A percentile compares a stretch with the other conserved stretches of the same genome.
These are phyloP conservation scores for Auriscalpium vulgare DNA, from an alignment of 768 basidiomycete genomes.

Conservation along the genomic window DNA sequence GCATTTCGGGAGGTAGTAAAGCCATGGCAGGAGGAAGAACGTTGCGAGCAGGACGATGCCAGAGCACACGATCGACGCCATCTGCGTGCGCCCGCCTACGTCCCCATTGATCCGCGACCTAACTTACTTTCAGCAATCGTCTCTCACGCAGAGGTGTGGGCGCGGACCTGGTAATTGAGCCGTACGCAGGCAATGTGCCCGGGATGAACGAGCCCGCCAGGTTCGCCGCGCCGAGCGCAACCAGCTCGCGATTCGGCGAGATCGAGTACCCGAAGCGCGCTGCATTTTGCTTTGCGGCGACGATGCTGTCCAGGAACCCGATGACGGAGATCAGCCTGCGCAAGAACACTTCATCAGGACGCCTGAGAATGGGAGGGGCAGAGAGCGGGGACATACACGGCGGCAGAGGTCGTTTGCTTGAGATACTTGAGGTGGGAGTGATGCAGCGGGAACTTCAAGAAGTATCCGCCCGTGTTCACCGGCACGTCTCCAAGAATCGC, in stretches of 20 bases:
- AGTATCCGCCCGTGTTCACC: slow-evolving; percentile 48
- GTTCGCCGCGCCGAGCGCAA: slow-evolving; percentile 85
- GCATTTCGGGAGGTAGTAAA: slow-evolving; percentile 85
- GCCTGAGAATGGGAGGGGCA: background rate
- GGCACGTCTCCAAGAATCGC: slow-evolving; percentile 77
- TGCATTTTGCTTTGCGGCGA: slow-evolving; percentile 89
- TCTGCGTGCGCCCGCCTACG: slow-evolving; percentile 82
- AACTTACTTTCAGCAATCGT: background rate
- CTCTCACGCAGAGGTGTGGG: background rate
- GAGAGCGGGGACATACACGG: slow-evolving; percentile 42
- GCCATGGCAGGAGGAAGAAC: slow-evolving; percentile 80
- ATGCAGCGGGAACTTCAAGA: slow-evolving; percentile 69
- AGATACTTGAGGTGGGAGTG: slow-evolving; percentile 54
- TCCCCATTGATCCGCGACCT: slow-evolving; percentile 86
- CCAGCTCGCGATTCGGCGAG: slow-evolving; percentile 90
- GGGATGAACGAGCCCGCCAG: slow-evolving; percentile 73
- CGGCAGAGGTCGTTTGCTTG: slow-evolving; percentile 75
- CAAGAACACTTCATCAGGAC: background rate
- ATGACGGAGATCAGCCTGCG: slow-evolving; percentile 67
- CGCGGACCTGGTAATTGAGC: slow-evolving; percentile 79
- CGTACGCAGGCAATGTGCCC: slow-evolving; percentile 87
- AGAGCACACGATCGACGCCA: slow-evolving; percentile 78
- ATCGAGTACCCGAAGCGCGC: slow-evolving; percentile 82
- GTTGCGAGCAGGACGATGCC: slow-evolving; percentile 71
- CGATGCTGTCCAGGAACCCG: slow-evolving; percentile 92